Base-by-base conservation (phyloP, 768 basidiomycete species). In the Auricularia auricula-judae region DNA sequence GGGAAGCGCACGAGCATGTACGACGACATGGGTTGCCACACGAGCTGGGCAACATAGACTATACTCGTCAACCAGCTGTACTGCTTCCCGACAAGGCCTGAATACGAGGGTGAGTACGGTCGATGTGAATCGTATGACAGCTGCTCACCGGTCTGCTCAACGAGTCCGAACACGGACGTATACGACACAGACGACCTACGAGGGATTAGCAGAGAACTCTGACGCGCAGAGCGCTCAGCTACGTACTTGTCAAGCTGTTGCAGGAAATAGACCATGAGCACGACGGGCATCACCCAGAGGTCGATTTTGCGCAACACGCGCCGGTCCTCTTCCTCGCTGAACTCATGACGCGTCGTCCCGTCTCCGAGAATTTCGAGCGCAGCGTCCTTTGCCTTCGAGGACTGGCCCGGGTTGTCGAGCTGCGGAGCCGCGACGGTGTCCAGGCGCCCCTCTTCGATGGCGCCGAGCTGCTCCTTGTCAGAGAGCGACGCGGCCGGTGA, bases 1-100 rank as follows among this genome's bases (percentile, higher is more conserved):
- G 78, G 78, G 42, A 79, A 69, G 62, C 70, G 72, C 64, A 80
- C 78, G 3, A 80, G 72, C 18, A 77, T 66, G 67, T 76, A 78
- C 0, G 78, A 78, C 23, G 77, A 78, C 14, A 76, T 66, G 3
- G 79, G 79, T 67, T 80, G 79, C 74, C 76, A 79, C 33, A 79
- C 68, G 12, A 80, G 68, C 63, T 80, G 76, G 0, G 79, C 79
- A 23, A 80, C 73, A 62, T 80, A 80, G 44, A 80, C 78, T 65
- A 79, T 77, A 63, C 76, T 78, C 53, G 70, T 74, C 11, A 81
- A 72, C 77, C 74, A 81, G 69, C 76, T 77, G 68, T 81, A 81
- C 66, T 81, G 76, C 2, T 72, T 68, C 1, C 80, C 79, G 29
- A 67, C 62, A 14, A 74, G 68, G 53, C 62, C 56, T 59, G 56